Evolutionary conservation across 2,329 filamentous ascomycete species (phyloP).

Genomic region (Monilinia laxa): DNA sequence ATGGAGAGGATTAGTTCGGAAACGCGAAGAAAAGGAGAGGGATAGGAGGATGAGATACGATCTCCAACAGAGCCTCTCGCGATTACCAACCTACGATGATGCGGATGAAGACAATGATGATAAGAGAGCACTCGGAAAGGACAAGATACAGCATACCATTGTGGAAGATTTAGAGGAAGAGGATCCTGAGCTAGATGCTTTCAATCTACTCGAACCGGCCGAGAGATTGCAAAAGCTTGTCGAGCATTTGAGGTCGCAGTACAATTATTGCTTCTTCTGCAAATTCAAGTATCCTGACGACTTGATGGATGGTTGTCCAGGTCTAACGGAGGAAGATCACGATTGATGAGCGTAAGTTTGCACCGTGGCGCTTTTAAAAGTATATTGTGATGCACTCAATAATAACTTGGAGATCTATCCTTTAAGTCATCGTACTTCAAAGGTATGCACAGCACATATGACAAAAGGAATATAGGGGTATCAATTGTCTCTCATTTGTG

Average conservation of each 20-base stretch:
- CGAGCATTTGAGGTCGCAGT: conserved; percentile 64
- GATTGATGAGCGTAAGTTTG: conserved; percentile 44
- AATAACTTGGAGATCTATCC: background rate
- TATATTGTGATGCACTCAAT: conserved; percentile 35
- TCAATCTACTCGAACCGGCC: conserved; percentile 64
- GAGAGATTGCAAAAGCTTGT: conserved; percentile 69
- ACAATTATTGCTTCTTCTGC: conserved; percentile 95
- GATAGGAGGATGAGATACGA: conserved; percentile 65
- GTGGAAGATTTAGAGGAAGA: conserved; percentile 74
- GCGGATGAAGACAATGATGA: conserved; percentile 72
- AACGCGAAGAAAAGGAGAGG: conserved; percentile 67
- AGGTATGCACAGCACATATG: background rate
- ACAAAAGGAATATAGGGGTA: background rate
- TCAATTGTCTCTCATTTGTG: conserved; percentile 9
- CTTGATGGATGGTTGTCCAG: conserved; percentile 84
- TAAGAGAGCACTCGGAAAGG: conserved; percentile 63
- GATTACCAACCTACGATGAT: conserved; percentile 66
- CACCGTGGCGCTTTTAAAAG: conserved; percentile 18
- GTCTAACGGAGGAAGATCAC: conserved; percentile 80
- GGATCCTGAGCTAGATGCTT: conserved; percentile 77
- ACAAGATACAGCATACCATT: conserved; percentile 54
- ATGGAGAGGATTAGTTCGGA: conserved; percentile 72
- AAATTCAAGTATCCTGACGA: conserved; percentile 76
- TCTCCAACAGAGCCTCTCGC: conserved; percentile 62
- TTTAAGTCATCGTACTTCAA: conserved; percentile 1